These are phyloP conservation scores for Colletotrichum trifolii DNA, from an alignment of 2,329 filamentous ascomycete species.

Conservation along the genomic window DNA sequence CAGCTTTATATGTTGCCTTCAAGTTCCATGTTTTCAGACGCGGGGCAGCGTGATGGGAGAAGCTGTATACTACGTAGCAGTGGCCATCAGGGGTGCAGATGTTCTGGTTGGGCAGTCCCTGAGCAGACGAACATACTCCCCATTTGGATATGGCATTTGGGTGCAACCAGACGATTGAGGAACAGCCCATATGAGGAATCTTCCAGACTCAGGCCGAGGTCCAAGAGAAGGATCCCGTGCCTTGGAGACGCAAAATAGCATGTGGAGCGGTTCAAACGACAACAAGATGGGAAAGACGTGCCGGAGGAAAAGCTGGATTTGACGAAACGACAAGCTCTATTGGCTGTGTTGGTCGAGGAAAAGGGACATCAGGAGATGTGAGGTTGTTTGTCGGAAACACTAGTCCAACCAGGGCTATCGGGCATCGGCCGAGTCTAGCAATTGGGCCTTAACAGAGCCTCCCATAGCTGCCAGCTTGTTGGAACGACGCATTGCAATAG, in stretches of 20 bases:
- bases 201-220: not conserved
- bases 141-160: not conserved
- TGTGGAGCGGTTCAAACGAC: not conserved
- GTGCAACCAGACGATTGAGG: not conserved
- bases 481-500: not conserved
- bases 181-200: not conserved
- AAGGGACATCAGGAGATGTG: conserved; percentile 20
- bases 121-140: conserved; percentile 1
- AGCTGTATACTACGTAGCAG: conserved; percentile 11
- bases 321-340: conserved; percentile 12
- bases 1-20: not conserved
- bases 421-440: conserved; percentile 22
- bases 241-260: not conserved
- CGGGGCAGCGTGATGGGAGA: conserved; percentile 16
- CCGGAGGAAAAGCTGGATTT: conserved; percentile 1
- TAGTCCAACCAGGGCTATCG: conserved; percentile 13
- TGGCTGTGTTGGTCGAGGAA: not conserved
- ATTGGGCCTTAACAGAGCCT: conserved; percentile 17
- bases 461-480: conserved; percentile 2
- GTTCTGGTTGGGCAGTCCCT: conserved; percentile 6
- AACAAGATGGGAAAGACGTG: conserved; percentile 9
- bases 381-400: conserved; percentile 28
- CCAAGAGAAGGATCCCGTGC: conserved; percentile 2
- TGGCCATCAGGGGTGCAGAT: conserved; percentile 1
- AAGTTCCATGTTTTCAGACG: not conserved